Conservation (phyloP, 371 early-diverging fungal species). For the Chytridium lagenaria region DNA sequence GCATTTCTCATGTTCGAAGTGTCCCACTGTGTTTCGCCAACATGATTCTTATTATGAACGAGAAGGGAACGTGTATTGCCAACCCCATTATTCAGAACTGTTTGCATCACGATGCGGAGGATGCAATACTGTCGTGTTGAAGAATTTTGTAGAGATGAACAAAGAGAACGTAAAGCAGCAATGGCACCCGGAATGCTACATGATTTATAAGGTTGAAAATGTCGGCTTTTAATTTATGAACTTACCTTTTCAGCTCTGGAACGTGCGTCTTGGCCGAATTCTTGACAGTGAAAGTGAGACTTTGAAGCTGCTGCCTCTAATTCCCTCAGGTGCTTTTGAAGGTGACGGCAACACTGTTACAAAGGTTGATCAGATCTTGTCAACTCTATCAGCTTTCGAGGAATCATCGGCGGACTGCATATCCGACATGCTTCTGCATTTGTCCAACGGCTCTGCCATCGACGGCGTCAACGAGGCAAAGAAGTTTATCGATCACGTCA, state of each 20-base stretch:
- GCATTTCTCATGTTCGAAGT: slow-evolving; percentile 94
- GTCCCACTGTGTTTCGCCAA: slow-evolving; percentile 90
- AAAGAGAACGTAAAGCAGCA: slow-evolving; percentile 63
- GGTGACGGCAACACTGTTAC: too few relatives aligned
- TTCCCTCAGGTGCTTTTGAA: too few relatives aligned
- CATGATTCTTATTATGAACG: slow-evolving; percentile 94
- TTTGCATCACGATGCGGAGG: slow-evolving; percentile 91
- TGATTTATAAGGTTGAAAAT: slow-evolving; percentile 89
- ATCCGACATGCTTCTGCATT: slow-evolving; percentile 92
- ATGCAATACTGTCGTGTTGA: slow-evolving; percentile 89
- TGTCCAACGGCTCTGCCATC: slow-evolving; percentile 81
- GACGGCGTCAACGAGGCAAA: slow-evolving; percentile 90
- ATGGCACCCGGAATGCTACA: slow-evolving; percentile 99
- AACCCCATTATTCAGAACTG: slow-evolving; percentile 85
- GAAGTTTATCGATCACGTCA: slow-evolving; percentile 91
- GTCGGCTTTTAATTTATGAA: not conserved
- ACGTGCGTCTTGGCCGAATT: too few relatives aligned
- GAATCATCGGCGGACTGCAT: slow-evolving; percentile 97
- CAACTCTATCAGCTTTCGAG: slow-evolving; percentile 93
- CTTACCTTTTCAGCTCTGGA: slow-evolving; percentile 74
- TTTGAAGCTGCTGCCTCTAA: too few relatives aligned
- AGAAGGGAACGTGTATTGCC: slow-evolving; percentile 83
- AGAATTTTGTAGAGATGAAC: slow-evolving; percentile 89
- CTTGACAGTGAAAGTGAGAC: too few relatives aligned
- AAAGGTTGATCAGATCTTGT: slow-evolving; percentile 91